These are phyloP conservation scores for Candida fluviatilis DNA, from an alignment of 805 yeast species.

Conservation along the genomic window DNA sequence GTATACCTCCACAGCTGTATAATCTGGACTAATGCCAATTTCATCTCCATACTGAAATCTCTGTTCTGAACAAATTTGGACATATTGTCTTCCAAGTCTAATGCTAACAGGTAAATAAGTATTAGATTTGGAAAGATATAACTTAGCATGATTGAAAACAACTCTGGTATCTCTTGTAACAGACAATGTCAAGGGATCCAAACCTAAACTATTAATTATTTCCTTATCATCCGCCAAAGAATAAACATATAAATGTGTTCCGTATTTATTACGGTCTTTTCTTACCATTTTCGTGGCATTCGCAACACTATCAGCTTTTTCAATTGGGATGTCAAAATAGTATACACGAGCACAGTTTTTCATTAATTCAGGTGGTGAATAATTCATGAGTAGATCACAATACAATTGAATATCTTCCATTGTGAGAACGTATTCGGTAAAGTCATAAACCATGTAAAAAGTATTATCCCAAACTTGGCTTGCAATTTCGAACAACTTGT, in stretches of 20 bases:
- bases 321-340: slow-evolving; percentile 46
- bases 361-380: slow-evolving; percentile 50
- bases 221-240: slow-evolving; percentile 32
- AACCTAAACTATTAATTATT: slow-evolving; percentile 30
- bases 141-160: slow-evolving; percentile 32
- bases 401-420: slow-evolving; percentile 18
- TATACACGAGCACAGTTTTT: slow-evolving; percentile 51
- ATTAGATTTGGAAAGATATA: slow-evolving; percentile 46
- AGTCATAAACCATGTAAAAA: slow-evolving; percentile 61
- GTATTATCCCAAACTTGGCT: slow-evolving; percentile 70
- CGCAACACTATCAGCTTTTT: slow-evolving; percentile 17
- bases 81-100: slow-evolving; percentile 64
- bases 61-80: slow-evolving; percentile 47
- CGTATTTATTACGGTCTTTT: slow-evolving; percentile 12
- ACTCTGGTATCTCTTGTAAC: slow-evolving; percentile 36
- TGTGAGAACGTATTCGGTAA: slow-evolving; percentile 51
- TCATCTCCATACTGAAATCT: slow-evolving; percentile 15
- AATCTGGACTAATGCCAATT: slow-evolving; percentile 20
- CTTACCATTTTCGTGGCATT: slow-evolving; percentile 19
- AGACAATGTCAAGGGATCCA: slow-evolving; percentile 29
- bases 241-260: slow-evolving; percentile 23
- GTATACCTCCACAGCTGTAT: slow-evolving; percentile 33
- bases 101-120: slow-evolving; percentile 57
- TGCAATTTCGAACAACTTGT: slow-evolving; percentile 58
- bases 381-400: slow-evolving; percentile 31